Evolutionary conservation across 2,329 filamentous ascomycete species (phyloP).

Genomic region (Keithomyces neogunnii): DNA sequence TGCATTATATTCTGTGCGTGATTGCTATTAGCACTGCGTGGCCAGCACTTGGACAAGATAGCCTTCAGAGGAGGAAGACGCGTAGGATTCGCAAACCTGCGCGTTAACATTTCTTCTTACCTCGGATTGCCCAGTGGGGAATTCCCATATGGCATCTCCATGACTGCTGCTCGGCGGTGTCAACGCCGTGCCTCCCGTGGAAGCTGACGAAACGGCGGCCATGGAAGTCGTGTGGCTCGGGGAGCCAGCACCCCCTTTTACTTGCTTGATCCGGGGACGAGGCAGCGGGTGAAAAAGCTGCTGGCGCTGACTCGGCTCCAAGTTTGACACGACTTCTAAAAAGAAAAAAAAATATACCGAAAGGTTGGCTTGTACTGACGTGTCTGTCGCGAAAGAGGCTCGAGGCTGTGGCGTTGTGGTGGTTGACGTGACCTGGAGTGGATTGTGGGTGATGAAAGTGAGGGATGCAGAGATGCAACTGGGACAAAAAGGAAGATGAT

Average conservation of each 20-base stretch:
- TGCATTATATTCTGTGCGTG: slow-evolving; percentile 7
- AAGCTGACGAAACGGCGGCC: slow-evolving; percentile 44
- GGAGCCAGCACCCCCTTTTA: slow-evolving; percentile 20
- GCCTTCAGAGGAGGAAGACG: neutral
- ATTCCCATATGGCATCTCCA: slow-evolving; percentile 39
- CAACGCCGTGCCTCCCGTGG: slow-evolving; percentile 37
- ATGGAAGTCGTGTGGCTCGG: slow-evolving; percentile 24
- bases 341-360: neutral
- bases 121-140: slow-evolving; percentile 24
- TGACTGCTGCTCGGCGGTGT: slow-evolving; percentile 41
- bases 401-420: slow-evolving; percentile 1
- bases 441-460: neutral
- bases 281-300: neutral
- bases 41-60: neutral
- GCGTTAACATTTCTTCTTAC: slow-evolving; percentile 21
- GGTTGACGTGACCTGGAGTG: neutral
- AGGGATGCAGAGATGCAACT: neutral
- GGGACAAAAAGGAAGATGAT: neutral
- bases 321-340: too few species aligned
- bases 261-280: neutral
- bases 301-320: too few species aligned
- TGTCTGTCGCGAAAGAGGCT: neutral
- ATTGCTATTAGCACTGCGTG: neutral
- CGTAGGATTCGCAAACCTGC: neutral
- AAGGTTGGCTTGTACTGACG: neutral